Evolutionary conservation across 768 basidiomycete genomes (phyloP), one percentile per base, ranked within the genome.

Genomic region (Boletales sp.): DNA sequence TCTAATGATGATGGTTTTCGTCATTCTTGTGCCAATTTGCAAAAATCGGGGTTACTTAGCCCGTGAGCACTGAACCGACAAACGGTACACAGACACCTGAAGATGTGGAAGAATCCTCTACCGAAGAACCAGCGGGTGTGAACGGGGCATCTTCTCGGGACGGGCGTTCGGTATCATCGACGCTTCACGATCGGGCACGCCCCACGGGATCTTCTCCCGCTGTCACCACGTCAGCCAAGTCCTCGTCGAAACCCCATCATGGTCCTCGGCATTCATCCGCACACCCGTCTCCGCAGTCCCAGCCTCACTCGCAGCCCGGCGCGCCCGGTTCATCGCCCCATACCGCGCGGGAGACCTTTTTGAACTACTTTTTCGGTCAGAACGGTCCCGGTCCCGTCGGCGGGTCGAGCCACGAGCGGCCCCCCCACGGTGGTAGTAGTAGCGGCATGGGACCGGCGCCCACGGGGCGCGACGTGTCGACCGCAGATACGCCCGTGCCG

Each of bases 301-400:
- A 69, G 62, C 21, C 59, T 64, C 69, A 65, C 46, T 7, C 25
- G 25, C 25, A 28, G 25, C 18, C 66, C 63, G 49, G 39, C 8
- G 69, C 69, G 42, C 65, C 69, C 10, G 66, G 72, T 21, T 21
- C 67, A 25, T 77, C 79, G 0, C 70, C 75, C 30, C 74, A 76
- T 13, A 74, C 84, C 0, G 84, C 94, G 12, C 80, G 88, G 56
- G 96, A 97, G 61, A 90, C 90, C 2, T 96, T 98, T 76, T 75
- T 98, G 53, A 95, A 90, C 63, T 97, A 97, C 69, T 97, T 99
- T 74, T 98, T 99, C 66, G 96, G 96, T 11, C 88, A 87, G 69
- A 88, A 87, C 55, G 88, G 88, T 0, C 80, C 87, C 25, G 91
- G 87, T 0, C 87, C 82, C n/a, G 72, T 82, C 51, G 74, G 76